These are phyloP conservation scores for Amanita subjunquillea DNA, from an alignment of 768 basidiomycete species.

Conservation along the genomic window DNA sequence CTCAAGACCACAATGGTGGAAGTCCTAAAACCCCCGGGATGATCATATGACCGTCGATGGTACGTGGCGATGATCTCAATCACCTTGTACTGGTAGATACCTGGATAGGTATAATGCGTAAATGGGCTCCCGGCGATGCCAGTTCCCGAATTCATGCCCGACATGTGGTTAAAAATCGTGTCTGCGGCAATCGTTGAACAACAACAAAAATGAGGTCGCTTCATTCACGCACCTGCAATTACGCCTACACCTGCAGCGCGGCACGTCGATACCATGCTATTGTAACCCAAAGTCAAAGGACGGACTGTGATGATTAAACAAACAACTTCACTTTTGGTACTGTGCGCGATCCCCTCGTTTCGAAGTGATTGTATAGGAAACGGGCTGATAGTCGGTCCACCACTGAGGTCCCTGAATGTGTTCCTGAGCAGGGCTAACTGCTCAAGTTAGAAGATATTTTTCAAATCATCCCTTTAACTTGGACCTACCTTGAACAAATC, in stretches of 20 bases:
- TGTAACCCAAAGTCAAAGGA: neutral
- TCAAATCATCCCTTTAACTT: neutral
- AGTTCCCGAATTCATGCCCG: constrained; percentile 32
- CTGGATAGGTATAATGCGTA: constrained; percentile 43
- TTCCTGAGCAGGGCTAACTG: constrained; percentile 45
- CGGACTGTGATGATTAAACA: neutral
- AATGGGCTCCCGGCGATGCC: constrained; percentile 40
- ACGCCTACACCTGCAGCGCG: constrained; percentile 48
- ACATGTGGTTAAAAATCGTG: constrained; percentile 62
- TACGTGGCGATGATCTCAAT: constrained; percentile 10
- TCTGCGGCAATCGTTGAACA: constrained; percentile 17
- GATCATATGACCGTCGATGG: neutral
- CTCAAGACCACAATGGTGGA: constrained; percentile 47
- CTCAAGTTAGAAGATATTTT: neutral
- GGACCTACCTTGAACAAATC: constrained; percentile 54
- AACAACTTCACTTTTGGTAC: constrained; percentile 24
- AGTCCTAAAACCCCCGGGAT: constrained; percentile 1
- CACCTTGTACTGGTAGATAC: constrained; percentile 35
- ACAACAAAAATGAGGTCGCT: neutral
- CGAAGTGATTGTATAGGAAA: constrained; percentile 54
- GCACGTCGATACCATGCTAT: constrained; percentile 38
- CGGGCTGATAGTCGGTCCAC: constrained; percentile 72
- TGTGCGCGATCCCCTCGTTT: constrained; percentile 54
- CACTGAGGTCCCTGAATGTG: constrained; percentile 50
- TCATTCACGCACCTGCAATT: constrained; percentile 29